Evolutionary conservation across 441 rosid genomes (phyloP), one percentile per base, ranked within the genome.

Genomic region (Pelargonium cotyledonis): DNA sequence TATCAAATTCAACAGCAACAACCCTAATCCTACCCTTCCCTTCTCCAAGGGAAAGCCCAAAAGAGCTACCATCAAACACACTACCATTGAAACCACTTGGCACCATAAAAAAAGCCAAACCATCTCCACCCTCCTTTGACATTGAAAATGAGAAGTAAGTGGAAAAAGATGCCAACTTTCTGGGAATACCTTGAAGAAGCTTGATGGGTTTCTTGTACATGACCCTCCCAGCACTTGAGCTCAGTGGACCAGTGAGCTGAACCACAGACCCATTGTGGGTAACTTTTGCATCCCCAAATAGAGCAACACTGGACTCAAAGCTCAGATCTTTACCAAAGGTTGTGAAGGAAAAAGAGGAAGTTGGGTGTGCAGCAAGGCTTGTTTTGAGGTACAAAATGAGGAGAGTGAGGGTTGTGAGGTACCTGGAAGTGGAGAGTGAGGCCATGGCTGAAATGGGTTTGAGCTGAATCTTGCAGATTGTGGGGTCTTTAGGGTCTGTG

Each of bases 261-360:
- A 92, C 74, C 66, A 77, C 63, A 57, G 88, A 82, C 47, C 76
- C 80, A 38, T 80, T 79, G 66, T 15, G 67, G 57, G 71, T 76
- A 69, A 81, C 84, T 81, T 71, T 80, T 31, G 94, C 88, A 77
- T 87, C 95, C 18, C 98, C 96, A 63, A 75, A 79, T 19, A 92
- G 75, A 73, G 81, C 82, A 80, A 92, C 43, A 51, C 43, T 71
- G 80, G 85, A 72, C 68, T 74, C 77, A 80, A 88, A 80, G 71
- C 65, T 79, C 3, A 76, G 81, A 81, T 84, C 80, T 79, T 78
- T 77, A 63, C 51, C 82, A 60, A 86, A 86, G 29, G 73, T 77
- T 70, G 71, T 65, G 63, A 88, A 86, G 51, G 82, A 80, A 77
- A 89, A 90, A n/a, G 84, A 75, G 58, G 70, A 77, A 68, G 64